Conservation (phyloP, 2,329 filamentous ascomycete genomes). For the Monosporascus sp. region DNA sequence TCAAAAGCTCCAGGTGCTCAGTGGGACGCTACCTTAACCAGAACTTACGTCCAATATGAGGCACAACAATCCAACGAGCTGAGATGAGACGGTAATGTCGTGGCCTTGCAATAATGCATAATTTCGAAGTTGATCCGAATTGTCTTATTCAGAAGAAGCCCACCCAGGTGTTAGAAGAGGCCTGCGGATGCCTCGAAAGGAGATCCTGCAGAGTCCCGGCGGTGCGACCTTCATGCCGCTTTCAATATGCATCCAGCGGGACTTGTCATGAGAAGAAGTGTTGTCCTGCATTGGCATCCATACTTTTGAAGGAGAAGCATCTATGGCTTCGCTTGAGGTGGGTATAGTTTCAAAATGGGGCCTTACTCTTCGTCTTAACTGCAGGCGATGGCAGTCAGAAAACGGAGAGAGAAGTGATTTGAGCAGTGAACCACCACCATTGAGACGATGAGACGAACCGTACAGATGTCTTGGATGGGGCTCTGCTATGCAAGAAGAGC, state of each 20-base stretch:
- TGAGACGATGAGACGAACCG: too few relatives aligned
- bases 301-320: too few relatives aligned
- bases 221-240: neutral
- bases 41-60: neutral
- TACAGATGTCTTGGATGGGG: too few relatives aligned
- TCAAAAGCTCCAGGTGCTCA: neutral
- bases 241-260: neutral
- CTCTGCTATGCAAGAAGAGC: too few relatives aligned
- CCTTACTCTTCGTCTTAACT: too few relatives aligned
- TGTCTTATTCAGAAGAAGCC: neutral
- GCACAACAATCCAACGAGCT: neutral
- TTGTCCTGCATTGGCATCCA: too few relatives aligned
- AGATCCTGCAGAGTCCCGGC: neutral
- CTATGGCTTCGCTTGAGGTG: too few relatives aligned
- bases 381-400: too few relatives aligned
- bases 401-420: too few relatives aligned
- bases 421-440: too few relatives aligned
- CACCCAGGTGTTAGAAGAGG: neutral
- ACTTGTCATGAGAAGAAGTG: too few relatives aligned
- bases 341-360: too few relatives aligned
- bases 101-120: neutral
- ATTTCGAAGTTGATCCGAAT: neutral
- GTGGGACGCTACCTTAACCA: neutral
- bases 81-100: neutral
- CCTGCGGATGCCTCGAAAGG: neutral